Evolutionary conservation across 2,329 filamentous ascomycete genomes (phyloP).

Genomic region (Cordyceps pruinosa): DNA sequence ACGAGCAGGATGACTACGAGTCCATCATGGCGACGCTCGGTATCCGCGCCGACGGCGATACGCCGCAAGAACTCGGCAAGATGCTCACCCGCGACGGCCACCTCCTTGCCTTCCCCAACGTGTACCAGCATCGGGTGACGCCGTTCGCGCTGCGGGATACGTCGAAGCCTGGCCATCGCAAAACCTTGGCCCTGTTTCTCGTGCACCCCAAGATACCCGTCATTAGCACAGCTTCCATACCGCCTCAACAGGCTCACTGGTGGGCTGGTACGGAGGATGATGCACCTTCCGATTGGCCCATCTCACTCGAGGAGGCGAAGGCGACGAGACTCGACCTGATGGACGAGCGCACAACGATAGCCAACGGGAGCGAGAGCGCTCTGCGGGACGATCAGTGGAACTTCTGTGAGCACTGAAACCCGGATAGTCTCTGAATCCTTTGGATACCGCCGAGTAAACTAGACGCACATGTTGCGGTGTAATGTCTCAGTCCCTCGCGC

Average conservation of each 20-base stretch:
- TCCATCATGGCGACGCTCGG: conserved; percentile 31
- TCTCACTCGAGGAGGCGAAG: not conserved
- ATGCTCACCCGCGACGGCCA: conserved; percentile 41
- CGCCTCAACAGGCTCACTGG: conserved; percentile 36
- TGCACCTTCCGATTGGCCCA: not conserved
- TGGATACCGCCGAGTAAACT: no score
- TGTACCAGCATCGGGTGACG: conserved; percentile 43
- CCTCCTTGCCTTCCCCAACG: conserved; percentile 50
- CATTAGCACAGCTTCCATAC: conserved; percentile 37
- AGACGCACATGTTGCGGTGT: no score
- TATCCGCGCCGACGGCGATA: conserved; percentile 17
- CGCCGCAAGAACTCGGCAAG: conserved; percentile 36
- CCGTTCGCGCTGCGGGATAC: conserved; percentile 46
- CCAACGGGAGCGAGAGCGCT: not conserved
- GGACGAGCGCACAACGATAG: not conserved
- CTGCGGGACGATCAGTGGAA: not conserved
- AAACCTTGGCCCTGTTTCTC: conserved; percentile 54
- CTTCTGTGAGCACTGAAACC: not conserved
- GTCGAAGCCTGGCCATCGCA: conserved; percentile 48
- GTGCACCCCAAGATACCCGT: conserved; percentile 47
- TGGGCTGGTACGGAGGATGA: conserved; percentile 13
- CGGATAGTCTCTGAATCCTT: no score
- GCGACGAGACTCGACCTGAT: not conserved
- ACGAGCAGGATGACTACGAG: conserved; percentile 26
- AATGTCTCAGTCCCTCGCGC: no score